These are phyloP conservation scores for Ramaria rubella DNA, from an alignment of 768 basidiomycete species.

Conservation along the genomic window DNA sequence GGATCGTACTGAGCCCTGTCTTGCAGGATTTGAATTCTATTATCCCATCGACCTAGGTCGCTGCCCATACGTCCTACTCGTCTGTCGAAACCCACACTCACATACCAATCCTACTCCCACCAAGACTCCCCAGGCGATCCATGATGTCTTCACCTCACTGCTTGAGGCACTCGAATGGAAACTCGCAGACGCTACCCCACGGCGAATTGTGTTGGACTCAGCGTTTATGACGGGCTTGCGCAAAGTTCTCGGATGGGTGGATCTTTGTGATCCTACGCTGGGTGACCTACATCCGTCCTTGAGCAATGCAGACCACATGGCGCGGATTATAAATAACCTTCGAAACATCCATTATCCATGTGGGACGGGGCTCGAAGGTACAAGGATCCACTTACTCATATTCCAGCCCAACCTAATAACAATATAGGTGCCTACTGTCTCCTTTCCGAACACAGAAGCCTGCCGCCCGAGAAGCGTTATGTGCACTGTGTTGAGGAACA, in stretches of 20 bases:
- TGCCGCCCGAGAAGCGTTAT: neutral
- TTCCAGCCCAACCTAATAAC: no score
- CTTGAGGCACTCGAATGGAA: slow-evolving; percentile 20
- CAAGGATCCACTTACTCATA: neutral
- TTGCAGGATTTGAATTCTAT: slow-evolving; percentile 7
- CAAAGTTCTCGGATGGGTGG: no score
- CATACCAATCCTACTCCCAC: slow-evolving; percentile 8
- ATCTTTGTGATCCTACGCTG: no score
- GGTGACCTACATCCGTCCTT: no score
- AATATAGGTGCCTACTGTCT: slow-evolving; percentile 8
- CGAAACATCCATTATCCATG: slow-evolving; percentile 14
- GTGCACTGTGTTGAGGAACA: no score
- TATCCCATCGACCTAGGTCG: slow-evolving; percentile 3
- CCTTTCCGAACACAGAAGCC: slow-evolving; percentile 4
- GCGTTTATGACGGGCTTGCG: slow-evolving; percentile 21
- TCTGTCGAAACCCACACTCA: no score
- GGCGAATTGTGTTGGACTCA: slow-evolving; percentile 19
- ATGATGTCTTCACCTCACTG: slow-evolving; percentile 12
- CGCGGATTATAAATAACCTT: slow-evolving; percentile 18
- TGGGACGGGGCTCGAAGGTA: slow-evolving; percentile 23
- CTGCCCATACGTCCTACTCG: slow-evolving; percentile 10
- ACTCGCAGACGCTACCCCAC: slow-evolving; percentile 24
- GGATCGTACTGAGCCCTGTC: neutral
- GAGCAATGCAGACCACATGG: no score
- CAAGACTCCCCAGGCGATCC: slow-evolving; percentile 9